Conservation (phyloP, 768 basidiomycete species). For the Nidularia sp. region DNA sequence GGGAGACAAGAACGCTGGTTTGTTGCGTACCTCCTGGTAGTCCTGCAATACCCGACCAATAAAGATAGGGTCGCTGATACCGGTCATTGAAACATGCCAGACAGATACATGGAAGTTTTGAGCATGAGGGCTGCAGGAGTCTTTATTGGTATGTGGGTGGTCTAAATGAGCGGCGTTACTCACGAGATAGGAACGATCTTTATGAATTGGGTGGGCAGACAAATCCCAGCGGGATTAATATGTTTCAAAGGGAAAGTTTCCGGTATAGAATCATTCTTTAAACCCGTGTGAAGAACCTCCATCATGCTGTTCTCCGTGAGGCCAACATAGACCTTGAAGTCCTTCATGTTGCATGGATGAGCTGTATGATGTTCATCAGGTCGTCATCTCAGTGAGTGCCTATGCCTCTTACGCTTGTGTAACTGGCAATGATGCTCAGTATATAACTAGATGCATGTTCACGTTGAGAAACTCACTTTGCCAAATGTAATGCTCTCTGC, state of each 20-base stretch:
- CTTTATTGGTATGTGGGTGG: not conserved
- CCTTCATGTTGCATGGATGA: slow-evolving; percentile 84
- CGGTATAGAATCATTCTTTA: slow-evolving; percentile 61
- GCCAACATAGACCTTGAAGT: slow-evolving; percentile 72
- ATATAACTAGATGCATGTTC: slow-evolving; percentile 1
- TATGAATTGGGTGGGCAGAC: slow-evolving; percentile 63
- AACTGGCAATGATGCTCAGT: slow-evolving; percentile 25
- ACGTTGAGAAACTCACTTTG: slow-evolving; percentile 45
- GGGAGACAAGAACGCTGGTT: slow-evolving; percentile 3
- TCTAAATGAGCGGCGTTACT: slow-evolving; percentile 15
- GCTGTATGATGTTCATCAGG: slow-evolving; percentile 32
- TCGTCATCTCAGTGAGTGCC: not conserved
- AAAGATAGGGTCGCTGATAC: slow-evolving; percentile 49
- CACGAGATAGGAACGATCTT: slow-evolving; percentile 77
- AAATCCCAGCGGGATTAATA: slow-evolving; percentile 49
- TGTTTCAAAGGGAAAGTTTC: slow-evolving; percentile 65
- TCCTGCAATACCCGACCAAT: slow-evolving; percentile 49
- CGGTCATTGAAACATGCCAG: slow-evolving; percentile 66
- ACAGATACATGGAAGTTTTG: slow-evolving; percentile 76
- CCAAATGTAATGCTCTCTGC: slow-evolving; percentile 78
- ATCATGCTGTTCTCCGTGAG: slow-evolving; percentile 61
- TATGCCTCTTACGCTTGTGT: slow-evolving; percentile 29
- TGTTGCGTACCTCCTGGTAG: slow-evolving; percentile 58
- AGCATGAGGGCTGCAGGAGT: slow-evolving; percentile 52
- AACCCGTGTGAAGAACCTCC: slow-evolving; percentile 56